A percentile compares a stretch with the other conserved stretches of the same genome.
phyloP scores from a whole-genome alignment of 768 basidiomycete species.

The Rhizopogon vesiculosus region DNA sequence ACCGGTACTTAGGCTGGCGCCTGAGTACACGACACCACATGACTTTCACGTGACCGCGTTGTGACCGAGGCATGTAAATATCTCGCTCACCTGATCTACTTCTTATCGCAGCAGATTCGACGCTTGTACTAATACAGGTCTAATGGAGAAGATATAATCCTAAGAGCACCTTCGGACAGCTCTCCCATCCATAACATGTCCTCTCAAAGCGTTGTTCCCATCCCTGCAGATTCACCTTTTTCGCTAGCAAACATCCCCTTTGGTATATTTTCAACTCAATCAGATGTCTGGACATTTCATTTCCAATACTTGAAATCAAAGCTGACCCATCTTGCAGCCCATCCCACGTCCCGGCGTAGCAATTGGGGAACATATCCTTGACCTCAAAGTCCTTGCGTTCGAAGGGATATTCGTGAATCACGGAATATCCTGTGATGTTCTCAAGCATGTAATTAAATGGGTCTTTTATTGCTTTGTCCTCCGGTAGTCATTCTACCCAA shows the following conservation, averaged over 20 bases:
- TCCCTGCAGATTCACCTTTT: slow-evolving; percentile 1
- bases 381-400: neutral
- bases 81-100: too few species aligned
- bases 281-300: neutral
- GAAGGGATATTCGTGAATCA: neutral
- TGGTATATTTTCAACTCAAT: slow-evolving; percentile 1
- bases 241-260: slow-evolving; percentile 3
- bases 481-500: neutral
- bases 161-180: too few species aligned
- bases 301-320: neutral
- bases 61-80: too few species aligned
- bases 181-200: neutral
- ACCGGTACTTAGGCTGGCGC: too few species aligned
- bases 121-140: too few species aligned
- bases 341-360: neutral
- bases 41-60: too few species aligned
- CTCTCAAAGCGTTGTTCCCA: neutral
- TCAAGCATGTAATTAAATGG: neutral
- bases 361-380: slow-evolving; percentile 1
- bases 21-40: too few species aligned
- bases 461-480: neutral
- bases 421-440: neutral
- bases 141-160: neutral
- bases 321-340: neutral
- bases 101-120: too few species aligned